Evolutionary conservation across 208 protist species (phyloP).

Genomic region (Trypanosoma brucei): DNA sequence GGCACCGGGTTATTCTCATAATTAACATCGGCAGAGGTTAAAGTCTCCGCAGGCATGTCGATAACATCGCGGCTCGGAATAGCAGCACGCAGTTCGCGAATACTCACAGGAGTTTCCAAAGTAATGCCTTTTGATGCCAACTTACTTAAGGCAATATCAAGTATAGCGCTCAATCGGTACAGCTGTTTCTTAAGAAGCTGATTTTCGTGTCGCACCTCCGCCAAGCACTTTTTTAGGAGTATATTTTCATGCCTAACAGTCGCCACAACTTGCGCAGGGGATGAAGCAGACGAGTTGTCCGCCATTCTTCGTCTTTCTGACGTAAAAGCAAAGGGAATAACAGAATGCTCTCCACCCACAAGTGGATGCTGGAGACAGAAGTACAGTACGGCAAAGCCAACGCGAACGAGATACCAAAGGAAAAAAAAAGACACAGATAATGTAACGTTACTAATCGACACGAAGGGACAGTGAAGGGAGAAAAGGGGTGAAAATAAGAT

Average conservation of each 20-base stretch:
- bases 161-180: constrained; percentile 67
- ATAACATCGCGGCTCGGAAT: constrained; percentile 32
- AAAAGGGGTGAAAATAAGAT: too few species aligned
- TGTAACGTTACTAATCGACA: background rate
- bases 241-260: constrained; percentile 73
- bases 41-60: constrained; percentile 24
- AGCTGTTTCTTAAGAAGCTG: constrained; percentile 72
- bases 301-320: constrained; percentile 13
- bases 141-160: constrained; percentile 86
- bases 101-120: constrained; percentile 71
- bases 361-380: too few species aligned
- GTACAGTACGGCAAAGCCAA: too few species aligned
- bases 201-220: constrained; percentile 75
- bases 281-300: constrained; percentile 14
- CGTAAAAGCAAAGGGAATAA: background rate
- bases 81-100: constrained; percentile 63
- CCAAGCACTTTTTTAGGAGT: constrained; percentile 56
- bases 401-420: background rate
- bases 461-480: background rate
- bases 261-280: constrained; percentile 28
- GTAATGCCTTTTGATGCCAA: constrained; percentile 64
- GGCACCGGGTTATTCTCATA: constrained; percentile 13
- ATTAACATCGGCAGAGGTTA: constrained; percentile 12
- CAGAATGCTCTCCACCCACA: background rate
- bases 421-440: constrained; percentile 1